Evolutionary conservation across 1,284 basidiomycete genomes (phyloP).

Genomic region (Vanrija sp.): DNA sequence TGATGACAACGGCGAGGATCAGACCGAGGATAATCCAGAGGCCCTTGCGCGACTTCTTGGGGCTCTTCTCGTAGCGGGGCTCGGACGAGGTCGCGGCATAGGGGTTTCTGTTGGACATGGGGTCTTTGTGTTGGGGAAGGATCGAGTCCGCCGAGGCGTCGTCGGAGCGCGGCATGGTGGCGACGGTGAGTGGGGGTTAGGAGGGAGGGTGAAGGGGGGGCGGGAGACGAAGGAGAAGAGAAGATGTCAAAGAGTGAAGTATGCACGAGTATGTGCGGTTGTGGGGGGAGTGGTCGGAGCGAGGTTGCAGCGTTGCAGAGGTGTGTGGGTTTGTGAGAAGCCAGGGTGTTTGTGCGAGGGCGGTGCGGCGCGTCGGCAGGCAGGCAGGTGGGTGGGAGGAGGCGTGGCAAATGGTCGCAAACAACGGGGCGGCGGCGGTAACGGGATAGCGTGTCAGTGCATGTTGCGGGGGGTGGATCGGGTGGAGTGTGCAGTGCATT

Average conservation of each 20-base stretch:
- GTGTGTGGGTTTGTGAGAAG: background rate
- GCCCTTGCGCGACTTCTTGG: conserved; percentile 45
- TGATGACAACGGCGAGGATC: conserved; percentile 58
- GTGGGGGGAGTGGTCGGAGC: background rate
- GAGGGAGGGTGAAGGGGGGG: background rate
- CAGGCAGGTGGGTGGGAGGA: too few relatives aligned
- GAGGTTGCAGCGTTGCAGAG: background rate
- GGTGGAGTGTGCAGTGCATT: too few relatives aligned
- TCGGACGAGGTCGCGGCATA: conserved; percentile 30
- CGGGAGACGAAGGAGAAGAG: background rate
- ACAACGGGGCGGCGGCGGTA: too few relatives aligned
- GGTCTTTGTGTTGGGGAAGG: conserved; percentile 29
- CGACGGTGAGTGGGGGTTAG: background rate
- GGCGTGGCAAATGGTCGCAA: background rate
- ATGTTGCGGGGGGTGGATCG: too few relatives aligned
- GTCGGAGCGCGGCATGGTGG: background rate
- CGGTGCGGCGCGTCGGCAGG: too few relatives aligned
- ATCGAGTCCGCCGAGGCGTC: conserved; percentile 6
- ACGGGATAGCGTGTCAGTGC: too few relatives aligned
- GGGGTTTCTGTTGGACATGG: conserved; percentile 41
- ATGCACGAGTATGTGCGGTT: background rate
- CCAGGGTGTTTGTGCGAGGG: too few relatives aligned
- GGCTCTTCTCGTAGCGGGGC: conserved; percentile 13
- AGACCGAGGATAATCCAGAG: conserved; percentile 40
- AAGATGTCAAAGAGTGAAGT: conserved; percentile 2